Percentiles rank a stretch among this genome's conserved stretches.
phyloP scores from a whole-genome alignment of 805 yeast species.

The Candida endomychidarum region DNA sequence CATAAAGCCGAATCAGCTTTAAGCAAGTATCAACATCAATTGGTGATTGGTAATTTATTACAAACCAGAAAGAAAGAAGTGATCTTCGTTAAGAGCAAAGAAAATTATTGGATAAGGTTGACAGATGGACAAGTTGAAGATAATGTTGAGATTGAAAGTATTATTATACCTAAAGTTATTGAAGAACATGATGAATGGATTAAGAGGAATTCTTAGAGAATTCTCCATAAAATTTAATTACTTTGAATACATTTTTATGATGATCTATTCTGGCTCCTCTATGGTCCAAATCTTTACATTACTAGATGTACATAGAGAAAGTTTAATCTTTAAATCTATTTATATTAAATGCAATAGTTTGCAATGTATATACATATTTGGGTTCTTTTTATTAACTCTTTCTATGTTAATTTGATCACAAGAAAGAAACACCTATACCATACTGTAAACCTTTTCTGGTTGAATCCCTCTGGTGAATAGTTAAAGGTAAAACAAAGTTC shows the following conservation, averaged over 20 bases:
- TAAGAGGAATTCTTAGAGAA: constrained; percentile 10
- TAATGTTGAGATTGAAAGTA: constrained; percentile 67
- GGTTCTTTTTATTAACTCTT: background rate
- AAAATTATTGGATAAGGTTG: constrained; percentile 53
- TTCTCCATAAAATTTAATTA: too few relatives aligned
- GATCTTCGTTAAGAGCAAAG: constrained; percentile 67
- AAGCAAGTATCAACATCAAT: constrained; percentile 83
- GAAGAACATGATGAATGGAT: constrained; percentile 66
- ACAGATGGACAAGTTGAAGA: constrained; percentile 37
- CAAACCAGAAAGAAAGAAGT: constrained; percentile 89
- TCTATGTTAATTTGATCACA: too few relatives aligned
- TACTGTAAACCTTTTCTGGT: constrained; percentile 55
- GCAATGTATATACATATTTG: constrained; percentile 5
- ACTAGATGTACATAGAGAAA: too few relatives aligned
- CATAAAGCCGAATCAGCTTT: constrained; percentile 78
- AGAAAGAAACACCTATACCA: constrained; percentile 59
- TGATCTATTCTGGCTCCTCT: too few relatives aligned
- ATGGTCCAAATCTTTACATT: too few relatives aligned
- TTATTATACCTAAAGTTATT: constrained; percentile 78
- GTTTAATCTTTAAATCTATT: too few relatives aligned
- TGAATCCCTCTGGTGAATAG: constrained; percentile 45
- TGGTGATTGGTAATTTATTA: constrained; percentile 90
- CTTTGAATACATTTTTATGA: too few relatives aligned
- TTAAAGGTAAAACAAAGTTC: constrained; percentile 52
- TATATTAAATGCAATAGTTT: too few relatives aligned